Conservation (phyloP, 352 stramenopile genomes). For the Pythium angustatum region DNA sequence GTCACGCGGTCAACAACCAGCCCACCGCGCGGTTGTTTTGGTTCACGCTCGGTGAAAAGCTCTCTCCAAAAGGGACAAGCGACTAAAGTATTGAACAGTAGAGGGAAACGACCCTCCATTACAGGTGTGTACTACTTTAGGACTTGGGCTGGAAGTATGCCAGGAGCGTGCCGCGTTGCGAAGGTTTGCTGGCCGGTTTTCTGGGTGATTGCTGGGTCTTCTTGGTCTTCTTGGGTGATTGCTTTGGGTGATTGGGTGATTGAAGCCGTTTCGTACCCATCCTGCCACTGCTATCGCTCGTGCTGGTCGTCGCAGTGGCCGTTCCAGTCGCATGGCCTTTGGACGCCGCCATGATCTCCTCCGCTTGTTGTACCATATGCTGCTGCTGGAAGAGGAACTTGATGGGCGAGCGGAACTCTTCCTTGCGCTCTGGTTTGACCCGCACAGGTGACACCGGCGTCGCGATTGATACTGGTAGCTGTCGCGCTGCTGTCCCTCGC, state of each 20-base stretch:
- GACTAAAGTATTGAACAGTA: conserved; percentile 1
- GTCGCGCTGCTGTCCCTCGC: background rate
- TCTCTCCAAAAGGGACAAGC: conserved; percentile 9
- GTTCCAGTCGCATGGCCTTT: background rate
- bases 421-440: conserved; percentile 21
- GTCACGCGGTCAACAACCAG: no score
- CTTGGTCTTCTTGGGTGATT: conserved; percentile 27
- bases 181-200: conserved; percentile 26
- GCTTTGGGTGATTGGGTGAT: conserved; percentile 23
- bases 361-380: conserved; percentile 27
- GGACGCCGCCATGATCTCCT: conserved; percentile 20
- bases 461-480: background rate
- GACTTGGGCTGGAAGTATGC: conserved; percentile 46
- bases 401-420: conserved; percentile 27
- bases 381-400: conserved; percentile 27
- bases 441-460: conserved; percentile 1
- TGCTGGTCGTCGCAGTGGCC: background rate
- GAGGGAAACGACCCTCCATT: conserved; percentile 15
- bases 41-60: background rate
- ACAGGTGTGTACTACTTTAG: conserved; percentile 35
- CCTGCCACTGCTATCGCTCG: no score
- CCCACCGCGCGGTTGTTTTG: conserved; percentile 10
- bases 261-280: conserved; percentile 37
- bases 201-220: conserved; percentile 23
- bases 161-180: conserved; percentile 52